Evolutionary conservation across 2,329 filamentous ascomycete genomes (phyloP).

Genomic region (Trichoderma sp.): DNA sequence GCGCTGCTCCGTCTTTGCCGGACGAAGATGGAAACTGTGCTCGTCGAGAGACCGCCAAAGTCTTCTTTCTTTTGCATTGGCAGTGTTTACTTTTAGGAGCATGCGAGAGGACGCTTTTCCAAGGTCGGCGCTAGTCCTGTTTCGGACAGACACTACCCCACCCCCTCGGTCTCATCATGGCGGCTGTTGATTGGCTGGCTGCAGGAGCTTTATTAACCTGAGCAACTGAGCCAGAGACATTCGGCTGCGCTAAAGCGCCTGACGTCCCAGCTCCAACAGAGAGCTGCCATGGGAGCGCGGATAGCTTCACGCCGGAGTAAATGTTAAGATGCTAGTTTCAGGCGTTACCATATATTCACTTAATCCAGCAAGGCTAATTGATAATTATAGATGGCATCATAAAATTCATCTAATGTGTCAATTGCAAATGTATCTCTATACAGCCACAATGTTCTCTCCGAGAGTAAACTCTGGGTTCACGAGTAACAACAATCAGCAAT

Average conservation of each 20-base stretch:
- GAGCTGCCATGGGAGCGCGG: no score
- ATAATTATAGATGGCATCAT: no score
- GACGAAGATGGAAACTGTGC: neutral
- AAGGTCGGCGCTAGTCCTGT: constrained; percentile 5
- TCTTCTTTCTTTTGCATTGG: constrained; percentile 6
- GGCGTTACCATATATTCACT: neutral
- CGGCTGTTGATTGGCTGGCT: constrained; percentile 16
- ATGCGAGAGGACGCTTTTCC: constrained; percentile 24
- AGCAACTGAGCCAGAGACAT: neutral
- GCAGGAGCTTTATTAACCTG: neutral
- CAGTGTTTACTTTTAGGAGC: constrained; percentile 25
- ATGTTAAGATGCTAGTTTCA: neutral
- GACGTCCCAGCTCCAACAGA: neutral
- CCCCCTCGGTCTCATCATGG: constrained; percentile 20
- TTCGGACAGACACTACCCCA: constrained; percentile 13
- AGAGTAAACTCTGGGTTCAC: neutral
- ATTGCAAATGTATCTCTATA: no score
- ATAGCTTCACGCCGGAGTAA: neutral
- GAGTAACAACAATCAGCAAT: neutral
- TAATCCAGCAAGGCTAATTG: no score
- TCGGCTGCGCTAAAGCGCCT: neutral
- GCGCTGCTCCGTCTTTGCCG: constrained; percentile 1
- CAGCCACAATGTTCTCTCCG: neutral
- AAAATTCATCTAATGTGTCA: no score
- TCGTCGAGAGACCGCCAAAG: constrained; percentile 18